Base-by-base conservation (phyloP, 345 rosid species). In the Boechera retrofracta region DNA sequence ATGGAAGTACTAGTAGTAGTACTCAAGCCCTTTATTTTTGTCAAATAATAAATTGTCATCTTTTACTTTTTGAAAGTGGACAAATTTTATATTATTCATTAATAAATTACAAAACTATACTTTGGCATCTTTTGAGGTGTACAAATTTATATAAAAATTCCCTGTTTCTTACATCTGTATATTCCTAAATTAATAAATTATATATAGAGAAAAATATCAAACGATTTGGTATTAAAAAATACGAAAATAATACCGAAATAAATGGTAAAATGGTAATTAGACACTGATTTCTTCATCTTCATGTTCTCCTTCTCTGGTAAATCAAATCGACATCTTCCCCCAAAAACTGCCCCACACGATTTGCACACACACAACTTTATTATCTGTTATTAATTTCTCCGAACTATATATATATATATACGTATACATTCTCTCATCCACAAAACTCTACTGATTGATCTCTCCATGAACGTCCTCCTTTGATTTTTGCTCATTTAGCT, bases 331-430 rank as follows among this genome's bases (percentile, higher is more conserved):
- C 56, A 47, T 16, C 62, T 18, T 59, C 8, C 51, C 35, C 39
- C n/a, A 7, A 5, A 74, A 52, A 63, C 71, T 70, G 76, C 45
- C 54, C 76, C 80, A 77, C 72, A 77, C 76, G 76, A 77, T 39
- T 47, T 26, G 32, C 12, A 76, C 80, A 70, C 33, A 74, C 55
- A 21, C n/a, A 28, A 67, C 73, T 61, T 49, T 13, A 31, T 38
- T 42, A 59, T 49, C 73, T 39, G 44, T 39, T 39, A 39, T 38
- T 8, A 7, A 31, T 31, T 9, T 38, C 0, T 9, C 41, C 41
- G 10, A 38, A 38, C 41, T 9, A 38, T 38, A 38, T 8, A 36
- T 38, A 28, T 63, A 5, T 73, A 7, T 55, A 1, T 51, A 10
- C 28, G 24, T 21, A 53, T n/a, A 39, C 39, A 55, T n/a, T 36